These are phyloP conservation scores for Rusavskia elegans DNA, from an alignment of 495 filamentous ascomycete genomes.

Conservation along the genomic window DNA sequence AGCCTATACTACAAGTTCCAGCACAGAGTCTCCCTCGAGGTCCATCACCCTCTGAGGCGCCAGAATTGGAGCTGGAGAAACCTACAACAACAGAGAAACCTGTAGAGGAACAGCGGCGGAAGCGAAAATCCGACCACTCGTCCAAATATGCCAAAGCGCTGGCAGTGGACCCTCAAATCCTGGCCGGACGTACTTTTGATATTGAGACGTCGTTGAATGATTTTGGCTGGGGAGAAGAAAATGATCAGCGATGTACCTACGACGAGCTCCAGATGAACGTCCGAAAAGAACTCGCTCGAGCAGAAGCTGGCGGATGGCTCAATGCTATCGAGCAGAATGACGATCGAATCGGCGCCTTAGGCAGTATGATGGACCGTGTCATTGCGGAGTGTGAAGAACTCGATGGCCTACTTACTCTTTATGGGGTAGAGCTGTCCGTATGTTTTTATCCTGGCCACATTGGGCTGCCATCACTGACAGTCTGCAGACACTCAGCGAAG, in stretches of 20 bases:
- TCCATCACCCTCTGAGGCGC: constrained; percentile 11
- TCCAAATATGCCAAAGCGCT: constrained; percentile 62
- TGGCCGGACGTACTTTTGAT: constrained; percentile 53
- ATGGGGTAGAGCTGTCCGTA: constrained; percentile 85
- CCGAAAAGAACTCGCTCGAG: constrained; percentile 71
- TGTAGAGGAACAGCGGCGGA: constrained; percentile 33
- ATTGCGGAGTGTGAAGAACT: constrained; percentile 91
- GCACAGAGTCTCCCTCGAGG: constrained; percentile 2
- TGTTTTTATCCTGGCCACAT: constrained; percentile 19
- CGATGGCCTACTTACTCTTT: constrained; percentile 81
- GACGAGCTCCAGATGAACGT: constrained; percentile 72
- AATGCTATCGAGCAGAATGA: constrained; percentile 78
- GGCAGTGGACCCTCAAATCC: constrained; percentile 51
- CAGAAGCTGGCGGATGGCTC: constrained; percentile 87
- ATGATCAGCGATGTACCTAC: constrained; percentile 53
- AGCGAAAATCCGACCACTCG: constrained; percentile 56
- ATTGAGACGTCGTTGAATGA: constrained; percentile 70
- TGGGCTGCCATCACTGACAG: constrained; percentile 19
- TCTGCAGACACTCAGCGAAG: constrained; percentile 74
- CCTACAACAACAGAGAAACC: constrained; percentile 11
- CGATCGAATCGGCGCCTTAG: constrained; percentile 68
- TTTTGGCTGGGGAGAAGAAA: constrained; percentile 75
- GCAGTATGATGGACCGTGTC: constrained; percentile 67
- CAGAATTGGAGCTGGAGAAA: constrained; percentile 8
- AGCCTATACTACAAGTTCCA: constrained; percentile 4